phyloP scores from a whole-genome alignment of 1,284 basidiomycete genomes.

The Apiotrichum sp. region DNA sequence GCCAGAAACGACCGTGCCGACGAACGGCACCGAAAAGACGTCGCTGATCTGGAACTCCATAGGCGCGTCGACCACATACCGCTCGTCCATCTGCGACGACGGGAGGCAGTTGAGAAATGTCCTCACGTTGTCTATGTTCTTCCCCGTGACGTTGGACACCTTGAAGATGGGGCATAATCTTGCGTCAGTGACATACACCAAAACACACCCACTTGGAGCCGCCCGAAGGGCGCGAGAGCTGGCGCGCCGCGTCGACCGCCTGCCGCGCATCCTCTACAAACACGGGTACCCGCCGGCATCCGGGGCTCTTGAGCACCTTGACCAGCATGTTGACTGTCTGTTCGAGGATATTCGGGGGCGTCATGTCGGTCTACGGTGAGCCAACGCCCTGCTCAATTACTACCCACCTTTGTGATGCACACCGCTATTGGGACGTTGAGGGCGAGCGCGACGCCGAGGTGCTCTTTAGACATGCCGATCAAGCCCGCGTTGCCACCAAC shows the following conservation, averaged over 20 bases:
- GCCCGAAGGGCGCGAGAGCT: slow-evolving; percentile 60
- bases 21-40: slow-evolving; percentile 76
- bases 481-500: slow-evolving; percentile 90
- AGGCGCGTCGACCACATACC: slow-evolving; percentile 76
- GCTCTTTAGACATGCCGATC: slow-evolving; percentile 98
- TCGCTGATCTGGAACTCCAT: slow-evolving; percentile 62
- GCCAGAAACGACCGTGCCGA: slow-evolving; percentile 91
- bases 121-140: slow-evolving; percentile 68
- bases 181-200: not conserved
- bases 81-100: slow-evolving; percentile 70
- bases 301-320: slow-evolving; percentile 89
- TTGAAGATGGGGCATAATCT: slow-evolving; percentile 90
- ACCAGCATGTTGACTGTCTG: slow-evolving; percentile 88
- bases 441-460: slow-evolving; percentile 88
- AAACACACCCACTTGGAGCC: slow-evolving; percentile 54
- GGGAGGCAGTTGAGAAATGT: slow-evolving; percentile 81
- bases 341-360: slow-evolving; percentile 79
- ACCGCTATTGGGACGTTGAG: slow-evolving; percentile 89
- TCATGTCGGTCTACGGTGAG: slow-evolving; percentile 80
- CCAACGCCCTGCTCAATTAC: not conserved
- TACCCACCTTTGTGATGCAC: slow-evolving; percentile 79
- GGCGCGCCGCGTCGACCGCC: slow-evolving; percentile 61
- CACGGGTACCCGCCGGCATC: slow-evolving; percentile 64
- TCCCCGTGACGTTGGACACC: slow-evolving; percentile 90
- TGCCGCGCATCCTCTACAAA: slow-evolving; percentile 54